Evolutionary conservation across 108 stramenopile species (phyloP).

Genomic region (Nannochloropsis granulata): DNA sequence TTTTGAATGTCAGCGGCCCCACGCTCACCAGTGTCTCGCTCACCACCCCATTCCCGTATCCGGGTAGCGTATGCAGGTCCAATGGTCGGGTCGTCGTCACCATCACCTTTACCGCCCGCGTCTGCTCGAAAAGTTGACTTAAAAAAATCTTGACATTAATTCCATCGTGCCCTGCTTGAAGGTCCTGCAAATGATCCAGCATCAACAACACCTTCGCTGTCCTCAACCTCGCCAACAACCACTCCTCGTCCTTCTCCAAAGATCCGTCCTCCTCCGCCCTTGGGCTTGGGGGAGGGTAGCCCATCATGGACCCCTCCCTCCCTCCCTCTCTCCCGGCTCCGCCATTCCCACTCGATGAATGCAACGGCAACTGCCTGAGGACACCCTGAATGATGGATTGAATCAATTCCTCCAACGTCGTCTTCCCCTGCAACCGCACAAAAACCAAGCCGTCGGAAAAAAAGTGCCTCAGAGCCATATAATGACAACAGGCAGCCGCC

Average conservation of each 20-base stretch:
- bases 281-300: constrained; percentile 2
- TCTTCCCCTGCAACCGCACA: background rate
- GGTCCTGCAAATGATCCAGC: constrained; percentile 48
- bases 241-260: background rate
- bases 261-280: background rate
- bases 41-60: constrained; percentile 42
- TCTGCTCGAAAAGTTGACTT: constrained; percentile 46
- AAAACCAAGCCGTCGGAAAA: constrained; percentile 15
- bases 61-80: background rate
- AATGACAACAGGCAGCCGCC: constrained; percentile 51
- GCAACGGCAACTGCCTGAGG: constrained; percentile 9
- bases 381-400: background rate
- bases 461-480: constrained; percentile 52
- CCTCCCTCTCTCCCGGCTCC: constrained; percentile 36
- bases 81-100: constrained; percentile 20
- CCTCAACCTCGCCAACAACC: constrained; percentile 31
- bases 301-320: constrained; percentile 21
- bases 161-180: constrained; percentile 23
- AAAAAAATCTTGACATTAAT: constrained; percentile 52
- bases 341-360: constrained; percentile 47
- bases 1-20: constrained; percentile 46
- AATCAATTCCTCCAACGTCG: background rate
- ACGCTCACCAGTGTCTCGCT: constrained; percentile 45
- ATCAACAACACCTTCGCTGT: constrained; percentile 48
- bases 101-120: constrained; percentile 46